These are phyloP conservation scores for Madurella fahalii DNA, from an alignment of 2,329 filamentous ascomycete genomes.

Conservation along the genomic window DNA sequence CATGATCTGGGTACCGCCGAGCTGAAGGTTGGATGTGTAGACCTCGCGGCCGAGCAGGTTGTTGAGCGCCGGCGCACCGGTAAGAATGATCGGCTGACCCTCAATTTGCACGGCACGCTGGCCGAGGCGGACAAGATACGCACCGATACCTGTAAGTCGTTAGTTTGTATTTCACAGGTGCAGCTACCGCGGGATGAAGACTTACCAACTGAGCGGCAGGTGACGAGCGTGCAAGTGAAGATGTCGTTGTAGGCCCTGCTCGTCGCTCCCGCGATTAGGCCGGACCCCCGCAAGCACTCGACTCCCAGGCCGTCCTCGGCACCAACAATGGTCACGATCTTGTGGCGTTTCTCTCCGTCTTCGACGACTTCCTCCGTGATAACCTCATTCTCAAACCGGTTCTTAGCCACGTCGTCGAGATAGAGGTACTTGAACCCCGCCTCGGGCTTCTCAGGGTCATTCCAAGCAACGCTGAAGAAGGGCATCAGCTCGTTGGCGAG, in stretches of 20 bases:
- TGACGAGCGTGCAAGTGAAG: conserved; percentile 96
- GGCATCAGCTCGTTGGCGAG: conserved; percentile 96
- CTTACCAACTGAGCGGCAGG: conserved; percentile 91
- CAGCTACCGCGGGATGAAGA: conserved; percentile 21
- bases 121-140: conserved; percentile 95
- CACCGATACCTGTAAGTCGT: conserved; percentile 69
- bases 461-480: conserved; percentile 97
- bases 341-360: conserved; percentile 84
- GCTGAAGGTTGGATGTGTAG: conserved; percentile 97
- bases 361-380: conserved; percentile 85
- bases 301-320: conserved; percentile 95
- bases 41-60: conserved; percentile 97
- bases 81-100: conserved; percentile 97
- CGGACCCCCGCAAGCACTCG: conserved; percentile 93
- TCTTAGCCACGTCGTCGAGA: conserved; percentile 79
- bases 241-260: conserved; percentile 98
- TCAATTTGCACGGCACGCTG: conserved; percentile 99
- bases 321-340: conserved; percentile 90
- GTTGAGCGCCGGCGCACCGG: conserved; percentile 95
- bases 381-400: conserved; percentile 79
- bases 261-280: conserved; percentile 96
- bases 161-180: conserved; percentile 7
- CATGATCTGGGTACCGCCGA: conserved; percentile 99
- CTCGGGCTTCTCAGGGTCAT: conserved; percentile 74
- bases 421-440: conserved; percentile 97